Base-by-base conservation (phyloP, 305 asterid species). In the Solanum chacoense region DNA sequence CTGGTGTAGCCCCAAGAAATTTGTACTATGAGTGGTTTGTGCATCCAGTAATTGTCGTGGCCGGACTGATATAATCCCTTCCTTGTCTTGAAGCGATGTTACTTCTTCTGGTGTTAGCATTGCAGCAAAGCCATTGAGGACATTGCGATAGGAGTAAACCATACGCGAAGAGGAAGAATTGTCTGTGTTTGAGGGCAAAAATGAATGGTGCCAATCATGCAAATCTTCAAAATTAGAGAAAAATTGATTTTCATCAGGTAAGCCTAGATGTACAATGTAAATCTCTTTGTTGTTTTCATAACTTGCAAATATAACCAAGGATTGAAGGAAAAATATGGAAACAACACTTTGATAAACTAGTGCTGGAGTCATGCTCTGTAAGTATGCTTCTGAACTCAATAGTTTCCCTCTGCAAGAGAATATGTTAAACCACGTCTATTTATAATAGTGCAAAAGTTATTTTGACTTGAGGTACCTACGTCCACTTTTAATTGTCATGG, bases 21-120 rank as follows among this genome's bases (percentile, higher is more conserved):
- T 78, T 1, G 96, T 94, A 67, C 88, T 89, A 45, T 90, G 93
- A 29, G 98, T 95, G 13, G 98, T 94, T 10, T 91, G 93, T 26
- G 92, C 29, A 14, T 89, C 4, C 69, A 87, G 78, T 24, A 38
- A 38, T 55, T 72, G 91, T 20, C 93, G 88, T 7, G 91, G 94
- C 29, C 86, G 76, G 0, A 92, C 93, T 8, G 88, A 85, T 38
- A 95, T 8, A 67, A 95, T 90, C 14, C 95, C 93, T 0, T 89
- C 88, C 88, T 59, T 89, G 36, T 71, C 90, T 72, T 90, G 89
- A 85, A 94, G 85, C 50, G 38, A 85, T 88, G 90, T 75, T 7
- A 91, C 86, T 85, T 94, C 95, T 4, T 90, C 90, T 0, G 90
- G 85, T 16, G 93, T 90, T 77, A 94, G 69, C 67, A 85, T 87